These are phyloP conservation scores for Ascochyta lentis DNA, from an alignment of 2,329 filamentous ascomycete species.

Conservation along the genomic window DNA sequence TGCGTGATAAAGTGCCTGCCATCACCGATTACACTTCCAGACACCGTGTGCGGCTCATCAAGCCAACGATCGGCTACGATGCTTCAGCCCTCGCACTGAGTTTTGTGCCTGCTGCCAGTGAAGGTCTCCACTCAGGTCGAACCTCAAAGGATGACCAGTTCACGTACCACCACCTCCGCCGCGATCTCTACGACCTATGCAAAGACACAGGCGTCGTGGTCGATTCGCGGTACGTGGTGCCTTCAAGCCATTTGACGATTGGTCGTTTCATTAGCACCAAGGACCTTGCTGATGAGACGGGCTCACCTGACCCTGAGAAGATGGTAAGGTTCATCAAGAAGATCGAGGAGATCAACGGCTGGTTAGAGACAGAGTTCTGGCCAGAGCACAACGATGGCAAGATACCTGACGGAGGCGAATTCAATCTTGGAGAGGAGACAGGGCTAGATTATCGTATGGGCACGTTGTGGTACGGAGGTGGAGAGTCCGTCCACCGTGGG, in stretches of 20 bases:
- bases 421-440: conserved; percentile 85
- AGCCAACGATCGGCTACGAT: conserved; percentile 84
- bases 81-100: conserved; percentile 84
- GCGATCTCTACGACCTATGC: conserved; percentile 73
- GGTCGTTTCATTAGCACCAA: conserved; percentile 75
- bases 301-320: conserved; percentile 60
- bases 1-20: conserved; percentile 62
- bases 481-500: conserved; percentile 68
- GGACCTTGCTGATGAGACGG: conserved; percentile 57
- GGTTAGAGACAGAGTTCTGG: conserved; percentile 77
- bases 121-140: conserved; percentile 51
- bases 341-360: conserved; percentile 79
- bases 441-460: conserved; percentile 80
- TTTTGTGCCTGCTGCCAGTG: conserved; percentile 79
- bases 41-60: conserved; percentile 77
- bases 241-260: conserved; percentile 88
- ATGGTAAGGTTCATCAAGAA: conserved; percentile 69
- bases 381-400: conserved; percentile 51
- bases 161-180: conserved; percentile 89
- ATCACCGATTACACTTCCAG: conserved; percentile 71
- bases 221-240: conserved; percentile 82
- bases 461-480: conserved; percentile 76
- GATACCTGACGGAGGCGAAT: conserved; percentile 67
- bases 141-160: conserved; percentile 66
- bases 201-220: conserved; percentile 70